Conservation (phyloP, 2,329 filamentous ascomycete genomes). For the Pseudovirgaria hyperparasitica region DNA sequence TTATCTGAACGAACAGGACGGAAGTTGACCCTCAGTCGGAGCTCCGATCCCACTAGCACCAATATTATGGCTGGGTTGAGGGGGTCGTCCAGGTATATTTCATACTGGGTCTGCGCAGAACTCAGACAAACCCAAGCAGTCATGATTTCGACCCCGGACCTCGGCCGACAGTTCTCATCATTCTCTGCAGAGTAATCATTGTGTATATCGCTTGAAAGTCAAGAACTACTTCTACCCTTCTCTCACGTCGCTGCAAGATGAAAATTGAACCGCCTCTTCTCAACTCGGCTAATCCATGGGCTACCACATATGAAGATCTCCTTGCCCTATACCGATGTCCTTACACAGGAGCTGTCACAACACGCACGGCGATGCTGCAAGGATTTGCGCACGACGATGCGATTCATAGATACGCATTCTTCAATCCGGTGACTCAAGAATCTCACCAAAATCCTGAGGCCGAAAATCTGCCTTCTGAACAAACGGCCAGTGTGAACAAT, state of each 20-base stretch:
- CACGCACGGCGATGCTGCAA: constrained; percentile 51
- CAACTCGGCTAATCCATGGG: constrained; percentile 68
- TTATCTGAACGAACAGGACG: too few species aligned
- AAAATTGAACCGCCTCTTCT: constrained; percentile 52
- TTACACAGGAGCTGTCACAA: constrained; percentile 61
- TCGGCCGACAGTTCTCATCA: too few species aligned
- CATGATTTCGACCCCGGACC: too few species aligned
- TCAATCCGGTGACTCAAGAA: constrained; percentile 33
- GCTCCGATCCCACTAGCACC: too few species aligned
- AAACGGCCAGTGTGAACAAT: constrained; percentile 45
- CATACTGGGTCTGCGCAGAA: too few species aligned
- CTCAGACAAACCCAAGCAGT: too few species aligned
- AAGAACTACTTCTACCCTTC: neutral
- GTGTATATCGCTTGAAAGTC: too few species aligned
- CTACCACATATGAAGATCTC: constrained; percentile 52
- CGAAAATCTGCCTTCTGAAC: constrained; percentile 9
- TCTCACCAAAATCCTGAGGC: constrained; percentile 10
- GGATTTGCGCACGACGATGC: constrained; percentile 51
- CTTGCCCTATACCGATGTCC: constrained; percentile 45
- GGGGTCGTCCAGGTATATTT: too few species aligned
- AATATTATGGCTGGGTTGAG: too few species aligned
- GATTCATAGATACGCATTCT: constrained; percentile 55
- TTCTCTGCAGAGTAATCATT: too few species aligned
- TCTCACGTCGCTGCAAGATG: too few species aligned
- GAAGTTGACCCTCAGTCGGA: too few species aligned